phyloP scores from a whole-genome alignment of 495 filamentous ascomycete species.

The Articulospora tetracladia region DNA sequence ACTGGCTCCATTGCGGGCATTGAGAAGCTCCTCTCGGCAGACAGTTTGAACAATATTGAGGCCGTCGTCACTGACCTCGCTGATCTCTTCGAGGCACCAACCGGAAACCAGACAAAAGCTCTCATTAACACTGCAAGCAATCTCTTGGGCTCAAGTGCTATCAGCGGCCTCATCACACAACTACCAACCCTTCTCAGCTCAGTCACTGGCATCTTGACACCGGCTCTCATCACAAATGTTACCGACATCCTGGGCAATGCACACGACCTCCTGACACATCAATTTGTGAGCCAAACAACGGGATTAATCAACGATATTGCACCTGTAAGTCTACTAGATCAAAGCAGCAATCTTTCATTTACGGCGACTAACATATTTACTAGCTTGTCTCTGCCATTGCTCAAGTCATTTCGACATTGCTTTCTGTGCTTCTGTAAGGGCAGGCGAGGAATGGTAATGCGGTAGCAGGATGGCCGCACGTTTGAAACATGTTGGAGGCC shows the following conservation, averaged over 20 bases:
- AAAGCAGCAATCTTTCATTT: too few species aligned
- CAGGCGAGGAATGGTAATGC: too few species aligned
- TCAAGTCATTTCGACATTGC: too few species aligned
- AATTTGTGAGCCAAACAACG: not conserved
- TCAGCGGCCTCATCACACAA: not conserved
- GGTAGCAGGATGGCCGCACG: too few species aligned
- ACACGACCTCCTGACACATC: not conserved
- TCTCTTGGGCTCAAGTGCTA: not conserved
- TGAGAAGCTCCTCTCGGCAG: not conserved
- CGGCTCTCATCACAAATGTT: not conserved
- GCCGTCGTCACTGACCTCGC: constrained; percentile 1
- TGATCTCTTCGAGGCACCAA: not conserved
- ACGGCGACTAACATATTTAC: too few species aligned
- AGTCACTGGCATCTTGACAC: not conserved
- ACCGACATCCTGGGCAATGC: not conserved
- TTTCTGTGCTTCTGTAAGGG: too few species aligned
- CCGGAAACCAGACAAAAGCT: not conserved
- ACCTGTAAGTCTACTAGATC: too few species aligned
- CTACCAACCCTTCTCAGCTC: not conserved
- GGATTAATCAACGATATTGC: too few species aligned
- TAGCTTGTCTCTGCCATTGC: too few species aligned
- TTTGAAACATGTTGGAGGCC: too few species aligned
- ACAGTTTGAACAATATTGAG: not conserved
- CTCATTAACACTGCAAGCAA: not conserved
- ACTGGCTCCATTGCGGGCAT: not conserved